Base-by-base conservation (phyloP, 805 yeast genomes). In the Myxozyma kluyveri region DNA sequence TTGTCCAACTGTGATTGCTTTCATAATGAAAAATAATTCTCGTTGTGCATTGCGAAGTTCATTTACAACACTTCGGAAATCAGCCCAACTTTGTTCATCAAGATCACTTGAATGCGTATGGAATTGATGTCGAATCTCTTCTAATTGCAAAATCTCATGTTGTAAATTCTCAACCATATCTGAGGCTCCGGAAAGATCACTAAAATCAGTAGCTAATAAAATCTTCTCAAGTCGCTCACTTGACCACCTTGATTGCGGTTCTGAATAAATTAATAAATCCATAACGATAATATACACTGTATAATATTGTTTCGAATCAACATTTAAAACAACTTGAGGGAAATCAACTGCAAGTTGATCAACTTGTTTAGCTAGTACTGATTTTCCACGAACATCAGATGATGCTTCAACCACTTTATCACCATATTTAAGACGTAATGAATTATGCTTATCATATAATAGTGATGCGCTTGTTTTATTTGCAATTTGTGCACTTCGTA, bases 301-400 rank as follows among this genome's bases (percentile, higher is more conserved):
- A 57, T 75, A 74, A 65, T 87, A 90, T 63, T 88, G 95, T 41
- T 70, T 68, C 0, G 96, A 84, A 48, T 88, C 88, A 47, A 88
- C 79, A 4, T 81, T 73, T 0, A 88, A 75, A 3, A 78, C 75
- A 19, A 89, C 77, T 42, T 78, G 74, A 2, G 96, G 95, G 44
- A 87, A 74, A 61, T 84, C 88, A 12, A 87, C 76, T 9, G 76
- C 70, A 19, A 86, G 65, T 41, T 73, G 73, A 60, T 82, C 59
- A n/a, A 54, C 42, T n/a, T 50, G 44, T 73, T 32, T 75, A 65
- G 36, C 66, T 44, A 50, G 61, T 3, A 53, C 43, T 12, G 38
- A 39, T 4, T 61, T 42, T 17, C 33, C 44, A 35, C 40, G 32
- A 35, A 3, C 40, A 24, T 31, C 33, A 4, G 37, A 42, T n/a